Conservation (phyloP, 1,284 basidiomycete species). For the Apiotrichum gamsii region DNA sequence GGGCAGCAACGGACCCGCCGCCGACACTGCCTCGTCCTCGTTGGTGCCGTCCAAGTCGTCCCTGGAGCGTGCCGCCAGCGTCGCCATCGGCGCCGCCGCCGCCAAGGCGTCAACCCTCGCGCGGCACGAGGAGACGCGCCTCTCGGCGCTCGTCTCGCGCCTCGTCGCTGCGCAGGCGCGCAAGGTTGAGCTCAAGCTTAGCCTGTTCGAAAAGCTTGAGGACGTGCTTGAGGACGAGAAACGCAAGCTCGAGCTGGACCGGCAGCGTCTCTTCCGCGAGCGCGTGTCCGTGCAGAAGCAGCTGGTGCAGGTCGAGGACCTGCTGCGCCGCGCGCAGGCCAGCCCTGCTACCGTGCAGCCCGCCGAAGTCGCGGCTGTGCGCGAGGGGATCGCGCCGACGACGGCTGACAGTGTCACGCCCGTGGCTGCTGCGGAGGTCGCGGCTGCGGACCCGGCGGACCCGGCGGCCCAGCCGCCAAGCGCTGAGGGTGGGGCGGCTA, state of each 20-base stretch:
- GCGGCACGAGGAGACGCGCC: slow-evolving; percentile 74
- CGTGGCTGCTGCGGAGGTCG: neutral
- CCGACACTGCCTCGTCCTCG: too few species aligned
- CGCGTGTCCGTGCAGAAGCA: slow-evolving; percentile 35
- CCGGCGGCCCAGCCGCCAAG: neutral
- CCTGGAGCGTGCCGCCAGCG: slow-evolving; percentile 68
- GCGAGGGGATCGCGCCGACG: slow-evolving; percentile 10
- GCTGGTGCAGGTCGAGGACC: slow-evolving; percentile 35
- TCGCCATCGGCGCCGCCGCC: slow-evolving; percentile 83
- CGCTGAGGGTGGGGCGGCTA: neutral
- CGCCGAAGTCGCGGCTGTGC: slow-evolving; percentile 5
- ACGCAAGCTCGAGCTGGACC: slow-evolving; percentile 43
- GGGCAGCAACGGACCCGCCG: slow-evolving; percentile 20
- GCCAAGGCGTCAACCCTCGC: slow-evolving; percentile 78
- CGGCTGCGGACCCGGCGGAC: neutral
- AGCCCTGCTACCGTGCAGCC: slow-evolving; percentile 4
- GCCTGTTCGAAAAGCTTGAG: slow-evolving; percentile 85
- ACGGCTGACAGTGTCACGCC: slow-evolving; percentile 10
- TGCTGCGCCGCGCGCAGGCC: slow-evolving; percentile 34
- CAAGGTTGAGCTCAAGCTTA: slow-evolving; percentile 89
- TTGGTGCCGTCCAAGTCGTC: slow-evolving; percentile 72
- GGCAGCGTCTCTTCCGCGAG: slow-evolving; percentile 45
- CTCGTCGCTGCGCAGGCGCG: slow-evolving; percentile 86
- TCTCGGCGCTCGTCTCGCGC: slow-evolving; percentile 71
- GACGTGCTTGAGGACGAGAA: slow-evolving; percentile 77